Percentiles rank a stretch among this genome's conserved stretches.
Evolutionary conservation across 1,139 yeast genomes (phyloP).

Genomic region (Zygoascus sp.): DNA sequence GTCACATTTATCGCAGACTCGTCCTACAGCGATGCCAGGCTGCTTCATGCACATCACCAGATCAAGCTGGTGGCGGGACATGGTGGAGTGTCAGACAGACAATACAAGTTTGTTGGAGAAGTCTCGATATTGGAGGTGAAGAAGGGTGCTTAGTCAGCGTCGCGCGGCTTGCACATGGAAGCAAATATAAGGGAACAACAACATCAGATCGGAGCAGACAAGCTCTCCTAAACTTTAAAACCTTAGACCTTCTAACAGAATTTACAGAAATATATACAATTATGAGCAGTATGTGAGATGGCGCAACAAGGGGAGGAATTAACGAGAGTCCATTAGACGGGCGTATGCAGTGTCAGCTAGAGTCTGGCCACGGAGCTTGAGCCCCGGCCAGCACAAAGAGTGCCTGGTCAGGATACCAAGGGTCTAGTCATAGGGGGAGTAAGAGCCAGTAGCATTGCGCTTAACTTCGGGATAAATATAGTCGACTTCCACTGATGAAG

Average conservation of each 20-base stretch:
- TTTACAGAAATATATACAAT: no score
- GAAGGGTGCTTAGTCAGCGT: background rate
- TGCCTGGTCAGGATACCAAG: no score
- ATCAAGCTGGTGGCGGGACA: conserved; percentile 92
- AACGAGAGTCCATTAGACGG: no score
- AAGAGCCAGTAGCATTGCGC: background rate
- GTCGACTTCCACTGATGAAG: background rate
- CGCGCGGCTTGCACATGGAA: background rate
- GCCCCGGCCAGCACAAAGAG: background rate
- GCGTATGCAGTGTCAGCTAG: background rate
- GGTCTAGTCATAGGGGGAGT: conserved; percentile 2
- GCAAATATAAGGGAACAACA: background rate
- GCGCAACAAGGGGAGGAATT: no score
- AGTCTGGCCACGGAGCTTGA: background rate
- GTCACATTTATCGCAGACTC: conserved; percentile 79
- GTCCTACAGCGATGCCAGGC: conserved; percentile 70
- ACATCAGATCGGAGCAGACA: no score
- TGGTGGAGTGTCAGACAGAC: conserved; percentile 27
- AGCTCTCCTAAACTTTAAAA: no score
- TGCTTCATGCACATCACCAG: conserved; percentile 80
- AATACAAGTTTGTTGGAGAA: conserved; percentile 3
- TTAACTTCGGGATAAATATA: conserved; percentile 4
- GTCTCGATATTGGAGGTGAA: background rate
- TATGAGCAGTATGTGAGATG: no score
- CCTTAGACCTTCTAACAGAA: no score